A percentile compares a stretch with the other conserved stretches of the same genome.
phyloP scores from a whole-genome alignment of 805 yeast genomes.

The Candida patagonica region DNA sequence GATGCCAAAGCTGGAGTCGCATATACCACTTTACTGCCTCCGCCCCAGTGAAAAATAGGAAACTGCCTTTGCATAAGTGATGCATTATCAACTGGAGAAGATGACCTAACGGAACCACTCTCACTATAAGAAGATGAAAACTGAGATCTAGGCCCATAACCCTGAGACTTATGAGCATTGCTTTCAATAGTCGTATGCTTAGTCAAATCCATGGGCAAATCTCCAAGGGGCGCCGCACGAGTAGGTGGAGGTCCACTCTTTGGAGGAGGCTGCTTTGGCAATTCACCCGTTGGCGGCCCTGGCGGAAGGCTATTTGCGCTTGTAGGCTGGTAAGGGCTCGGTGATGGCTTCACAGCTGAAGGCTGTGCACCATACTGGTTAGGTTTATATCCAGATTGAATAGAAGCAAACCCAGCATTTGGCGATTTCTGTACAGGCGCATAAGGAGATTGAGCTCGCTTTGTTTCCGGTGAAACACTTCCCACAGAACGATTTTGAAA shows the following conservation, averaged over 20 bases:
- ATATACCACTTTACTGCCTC: conserved; percentile 30
- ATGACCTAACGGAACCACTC: no score
- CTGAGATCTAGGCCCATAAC: background rate
- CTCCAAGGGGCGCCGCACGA: conserved; percentile 8
- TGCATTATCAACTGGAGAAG: conserved; percentile 24
- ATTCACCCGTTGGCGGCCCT: no score
- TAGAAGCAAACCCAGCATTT: background rate
- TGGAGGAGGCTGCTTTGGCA: no score
- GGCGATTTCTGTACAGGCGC: conserved; percentile 2
- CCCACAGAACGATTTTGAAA: no score
- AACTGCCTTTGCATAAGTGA: conserved; percentile 53
- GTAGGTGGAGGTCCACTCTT: conserved; percentile 6
- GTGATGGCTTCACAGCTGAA: conserved; percentile 4
- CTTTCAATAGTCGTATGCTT: background rate
- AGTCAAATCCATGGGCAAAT: conserved; percentile 11
- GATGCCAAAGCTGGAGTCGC: conserved; percentile 36
- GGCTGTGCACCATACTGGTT: background rate
- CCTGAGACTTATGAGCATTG: background rate
- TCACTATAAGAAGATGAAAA: background rate
- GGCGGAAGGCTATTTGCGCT: no score
- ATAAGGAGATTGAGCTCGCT: conserved; percentile 5
- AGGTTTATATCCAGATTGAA: background rate
- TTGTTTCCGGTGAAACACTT: conserved; percentile 2
- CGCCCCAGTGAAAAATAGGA: conserved; percentile 66
- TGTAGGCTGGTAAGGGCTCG: no score